Evolutionary conservation across 2,329 filamentous ascomycete species (phyloP), one percentile per base, ranked within the genome.

Genomic region (Aspergillus sp.): DNA sequence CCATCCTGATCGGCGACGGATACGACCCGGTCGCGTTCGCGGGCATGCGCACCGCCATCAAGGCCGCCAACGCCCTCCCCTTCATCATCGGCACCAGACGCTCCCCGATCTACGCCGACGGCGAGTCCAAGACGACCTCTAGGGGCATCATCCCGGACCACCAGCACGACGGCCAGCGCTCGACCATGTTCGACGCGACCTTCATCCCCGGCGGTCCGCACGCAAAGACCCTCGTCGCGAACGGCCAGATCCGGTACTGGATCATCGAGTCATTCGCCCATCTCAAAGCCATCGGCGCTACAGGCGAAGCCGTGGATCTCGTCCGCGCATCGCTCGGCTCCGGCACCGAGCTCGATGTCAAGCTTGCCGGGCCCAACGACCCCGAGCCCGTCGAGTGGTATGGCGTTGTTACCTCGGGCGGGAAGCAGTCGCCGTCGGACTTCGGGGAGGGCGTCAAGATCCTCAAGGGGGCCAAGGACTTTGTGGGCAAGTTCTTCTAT

Each of bases 231-330:
- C 69, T 91, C 0, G 62, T 69, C 33, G 77, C 78, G 64, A 85
- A 72, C 41, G 83, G 83, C 0, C 77, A 82, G 11, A 81, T 80
- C 0, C 55, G 83, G 5, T 80, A 88, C 62, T 89, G 80, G 75
- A 63, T 89, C 2, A 73, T 80, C 2, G 84, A 91, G 57, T 79
- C 83, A 0, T 91, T 88, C 43, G 83, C 82, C 0, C 84, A 91
- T 42, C 67, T 86, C 31, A 91, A 91, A 66, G 66, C 82, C 2
- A 81, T 91, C 15, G 84, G 76, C 2, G 85, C 79, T 0, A 81
- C 79, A 0, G 83, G 81, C 1, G 82, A 86, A 51, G 83, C 69
- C 0, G 74, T 84, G 0, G 64, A 74, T 2, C 63, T 89, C 25
- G 67, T 89, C 16, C 57, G 67, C 30, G 57, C 68, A 17, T 58